Evolutionary conservation across 371 early-diverging fungal genomes (phyloP).

Genomic region (Syncephalastrum racemosum): DNA sequence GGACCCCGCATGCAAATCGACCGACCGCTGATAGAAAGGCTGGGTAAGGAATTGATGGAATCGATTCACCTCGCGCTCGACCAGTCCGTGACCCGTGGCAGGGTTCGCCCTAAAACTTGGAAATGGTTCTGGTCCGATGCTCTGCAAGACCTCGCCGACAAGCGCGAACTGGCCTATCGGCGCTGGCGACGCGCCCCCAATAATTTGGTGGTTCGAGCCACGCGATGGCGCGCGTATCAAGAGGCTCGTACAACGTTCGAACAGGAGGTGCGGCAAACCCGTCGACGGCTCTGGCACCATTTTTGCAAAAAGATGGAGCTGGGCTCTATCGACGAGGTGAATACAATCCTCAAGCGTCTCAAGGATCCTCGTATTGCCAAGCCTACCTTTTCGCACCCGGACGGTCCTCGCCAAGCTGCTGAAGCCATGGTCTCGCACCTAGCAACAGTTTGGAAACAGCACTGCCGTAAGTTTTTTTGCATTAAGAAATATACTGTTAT

Average conservation of each 20-base stretch:
- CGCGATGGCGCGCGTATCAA: no score
- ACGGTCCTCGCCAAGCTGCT: slow-evolving; percentile 15
- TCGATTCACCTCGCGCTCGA: slow-evolving; percentile 12
- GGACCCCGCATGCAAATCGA: not conserved
- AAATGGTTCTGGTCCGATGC: slow-evolving; percentile 16
- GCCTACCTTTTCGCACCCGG: slow-evolving; percentile 8
- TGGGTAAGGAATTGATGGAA: no score
- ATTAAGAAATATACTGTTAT: no score
- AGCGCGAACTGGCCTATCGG: slow-evolving; percentile 2
- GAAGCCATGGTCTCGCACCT: slow-evolving; percentile 12
- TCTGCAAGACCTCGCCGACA: slow-evolving; percentile 12
- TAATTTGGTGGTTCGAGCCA: no score
- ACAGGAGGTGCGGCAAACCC: not conserved
- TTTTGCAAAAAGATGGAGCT: slow-evolving; percentile 10
- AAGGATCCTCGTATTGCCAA: not conserved
- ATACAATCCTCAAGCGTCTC: slow-evolving; percentile 7
- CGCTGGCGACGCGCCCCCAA: slow-evolving; percentile 1
- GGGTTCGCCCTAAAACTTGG: not conserved
- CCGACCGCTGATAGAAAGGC: no score
- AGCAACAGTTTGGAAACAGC: no score
- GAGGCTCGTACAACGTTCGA: no score
- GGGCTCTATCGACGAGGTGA: slow-evolving; percentile 3
- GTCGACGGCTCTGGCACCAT: slow-evolving; percentile 3
- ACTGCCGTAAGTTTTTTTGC: no score
- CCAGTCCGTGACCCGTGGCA: not conserved